phyloP scores from a whole-genome alignment of 2,329 filamentous ascomycete genomes.

The Clonostachys rhizophaga region DNA sequence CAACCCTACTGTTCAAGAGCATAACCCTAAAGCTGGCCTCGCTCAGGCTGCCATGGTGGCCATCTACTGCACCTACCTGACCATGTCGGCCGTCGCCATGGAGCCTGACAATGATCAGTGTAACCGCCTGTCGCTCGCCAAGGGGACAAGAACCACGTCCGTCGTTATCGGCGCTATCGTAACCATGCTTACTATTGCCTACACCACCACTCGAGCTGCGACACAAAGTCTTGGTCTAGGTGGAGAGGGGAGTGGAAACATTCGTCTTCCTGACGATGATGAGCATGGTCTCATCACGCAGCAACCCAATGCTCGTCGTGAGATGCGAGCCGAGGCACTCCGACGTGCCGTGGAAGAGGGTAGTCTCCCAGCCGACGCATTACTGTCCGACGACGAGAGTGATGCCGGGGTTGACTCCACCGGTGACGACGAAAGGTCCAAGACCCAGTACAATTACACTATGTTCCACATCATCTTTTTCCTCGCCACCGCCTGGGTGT shows the following conservation, averaged over 20 bases:
- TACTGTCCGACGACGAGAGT: conserved; percentile 70
- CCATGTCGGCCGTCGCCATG: conserved; percentile 98
- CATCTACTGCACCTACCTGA: conserved; percentile 97
- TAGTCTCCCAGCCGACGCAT: conserved; percentile 82
- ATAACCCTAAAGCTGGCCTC: conserved; percentile 87
- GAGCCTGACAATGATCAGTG: conserved; percentile 90
- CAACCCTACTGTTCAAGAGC: conserved; percentile 84
- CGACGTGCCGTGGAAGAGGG: conserved; percentile 90
- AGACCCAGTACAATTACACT: conserved; percentile 93
- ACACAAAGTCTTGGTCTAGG: conserved; percentile 81
- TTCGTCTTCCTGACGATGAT: conserved; percentile 64
- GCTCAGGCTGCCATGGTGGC: conserved; percentile 98
- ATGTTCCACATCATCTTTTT: conserved; percentile 98
- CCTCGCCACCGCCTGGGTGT: conserved; percentile 92
- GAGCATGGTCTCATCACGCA: conserved; percentile 87
- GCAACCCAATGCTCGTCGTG: conserved; percentile 73
- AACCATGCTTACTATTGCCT: conserved; percentile 94
- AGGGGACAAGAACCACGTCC: conserved; percentile 83
- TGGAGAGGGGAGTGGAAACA: conserved; percentile 34
- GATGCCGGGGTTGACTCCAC: conserved; percentile 57
- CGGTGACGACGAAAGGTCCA: conserved; percentile 82
- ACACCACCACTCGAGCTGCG: conserved; percentile 93
- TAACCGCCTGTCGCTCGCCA: conserved; percentile 85
- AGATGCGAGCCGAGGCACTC: conserved; percentile 90
- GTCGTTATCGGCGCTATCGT: conserved; percentile 91